These are phyloP conservation scores for Zygnema circumcarinatum DNA, from an alignment of 139 green algal species.

Conservation along the genomic window DNA sequence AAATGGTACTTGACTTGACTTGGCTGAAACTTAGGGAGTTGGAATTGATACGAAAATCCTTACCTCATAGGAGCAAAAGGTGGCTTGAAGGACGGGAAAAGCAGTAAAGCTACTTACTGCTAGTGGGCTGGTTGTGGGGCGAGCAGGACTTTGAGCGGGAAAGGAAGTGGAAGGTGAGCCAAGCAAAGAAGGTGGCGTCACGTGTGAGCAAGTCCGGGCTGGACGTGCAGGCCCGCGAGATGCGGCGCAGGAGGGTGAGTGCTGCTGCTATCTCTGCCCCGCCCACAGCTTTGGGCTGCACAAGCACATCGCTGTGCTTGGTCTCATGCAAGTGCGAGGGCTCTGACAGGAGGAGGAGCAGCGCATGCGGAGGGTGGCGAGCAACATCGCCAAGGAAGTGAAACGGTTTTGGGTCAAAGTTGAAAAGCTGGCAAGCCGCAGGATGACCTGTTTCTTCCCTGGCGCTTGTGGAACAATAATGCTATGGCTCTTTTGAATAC, in stretches of 20 bases:
- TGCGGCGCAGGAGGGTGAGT: conserved; percentile 43
- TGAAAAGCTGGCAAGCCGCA: conserved; percentile 77
- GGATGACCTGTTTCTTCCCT: conserved; percentile 13
- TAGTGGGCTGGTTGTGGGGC: background rate
- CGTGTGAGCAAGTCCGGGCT: conserved; percentile 72
- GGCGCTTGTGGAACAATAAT: background rate
- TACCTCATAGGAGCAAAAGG: no score
- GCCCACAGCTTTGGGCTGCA: background rate
- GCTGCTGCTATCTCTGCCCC: background rate
- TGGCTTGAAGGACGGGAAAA: no score
- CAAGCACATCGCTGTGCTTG: no score
- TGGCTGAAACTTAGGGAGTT: no score
- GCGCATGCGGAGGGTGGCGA: conserved; percentile 65
- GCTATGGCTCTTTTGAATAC: background rate
- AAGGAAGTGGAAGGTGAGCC: conserved; percentile 77
- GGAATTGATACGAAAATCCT: no score
- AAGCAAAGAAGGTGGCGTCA: conserved; percentile 72
- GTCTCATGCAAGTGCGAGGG: no score
- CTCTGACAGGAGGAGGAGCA: conserved; percentile 62
- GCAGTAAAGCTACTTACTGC: no score
- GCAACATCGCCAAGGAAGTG: conserved; percentile 77
- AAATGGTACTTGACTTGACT: no score
- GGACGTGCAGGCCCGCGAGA: conserved; percentile 71
- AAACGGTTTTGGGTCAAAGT: conserved; percentile 90
- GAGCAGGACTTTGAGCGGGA: conserved; percentile 67